Conservation (phyloP, 805 yeast genomes). For the Saccharomycopsis fodiens region DNA sequence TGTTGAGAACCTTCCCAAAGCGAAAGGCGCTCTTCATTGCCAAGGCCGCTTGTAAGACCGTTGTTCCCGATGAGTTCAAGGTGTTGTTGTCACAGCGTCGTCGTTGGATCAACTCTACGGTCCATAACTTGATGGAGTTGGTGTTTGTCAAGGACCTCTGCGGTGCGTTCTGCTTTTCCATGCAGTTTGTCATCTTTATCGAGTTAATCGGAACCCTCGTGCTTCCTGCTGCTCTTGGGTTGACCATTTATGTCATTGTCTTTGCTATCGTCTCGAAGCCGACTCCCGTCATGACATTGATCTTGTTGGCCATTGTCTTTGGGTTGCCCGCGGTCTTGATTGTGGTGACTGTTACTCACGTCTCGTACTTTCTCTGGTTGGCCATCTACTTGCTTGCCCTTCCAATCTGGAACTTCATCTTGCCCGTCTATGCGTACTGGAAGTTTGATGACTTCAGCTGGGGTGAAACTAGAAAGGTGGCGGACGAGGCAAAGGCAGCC, state of each 20-base stretch:
- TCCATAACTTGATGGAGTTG: constrained; percentile 85
- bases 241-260: constrained; percentile 73
- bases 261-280: constrained; percentile 64
- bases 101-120: constrained; percentile 95
- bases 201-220: constrained; percentile 85
- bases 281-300: constrained; percentile 69
- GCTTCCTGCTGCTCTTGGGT: constrained; percentile 79
- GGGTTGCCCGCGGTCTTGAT: constrained; percentile 83
- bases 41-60: constrained; percentile 86
- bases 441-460: constrained; percentile 93
- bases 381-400: constrained; percentile 66
- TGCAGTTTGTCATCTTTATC: constrained; percentile 84
- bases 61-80: constrained; percentile 76
- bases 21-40: constrained; percentile 82
- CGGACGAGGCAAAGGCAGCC: constrained; percentile 61
- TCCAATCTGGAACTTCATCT: constrained; percentile 89
- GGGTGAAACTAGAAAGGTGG: constrained; percentile 89
- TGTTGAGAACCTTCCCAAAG: constrained; percentile 84
- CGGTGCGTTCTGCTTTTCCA: constrained; percentile 90
- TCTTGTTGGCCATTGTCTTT: constrained; percentile 67
- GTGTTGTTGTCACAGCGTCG: constrained; percentile 87
- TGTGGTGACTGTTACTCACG: constrained; percentile 69
- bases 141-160: constrained; percentile 79
- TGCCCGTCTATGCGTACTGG: constrained; percentile 88
- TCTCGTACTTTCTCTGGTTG: constrained; percentile 74